Conservation (phyloP, 306 rosid species). For the Lagenaria siceraria region DNA sequence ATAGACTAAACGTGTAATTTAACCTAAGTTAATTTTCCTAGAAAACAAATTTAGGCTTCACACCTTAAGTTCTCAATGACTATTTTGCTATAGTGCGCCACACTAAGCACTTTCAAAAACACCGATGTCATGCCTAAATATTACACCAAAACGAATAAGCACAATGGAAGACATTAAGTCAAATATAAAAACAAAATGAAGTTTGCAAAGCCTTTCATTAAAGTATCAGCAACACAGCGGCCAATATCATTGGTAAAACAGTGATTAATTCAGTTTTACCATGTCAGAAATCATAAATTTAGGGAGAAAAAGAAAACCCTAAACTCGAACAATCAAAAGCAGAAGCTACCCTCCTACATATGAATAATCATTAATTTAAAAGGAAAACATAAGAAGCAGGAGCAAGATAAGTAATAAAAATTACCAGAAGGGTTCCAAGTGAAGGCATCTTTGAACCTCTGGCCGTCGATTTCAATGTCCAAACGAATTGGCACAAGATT, state of each 20-base stretch:
- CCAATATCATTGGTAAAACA: too few species aligned
- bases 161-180: background rate
- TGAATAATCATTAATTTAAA: background rate
- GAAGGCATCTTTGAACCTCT: conserved; percentile 70
- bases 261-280: background rate
- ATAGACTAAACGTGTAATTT: too few species aligned
- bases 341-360: background rate
- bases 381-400: background rate
- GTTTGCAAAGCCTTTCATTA: background rate
- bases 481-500: conserved; percentile 64
- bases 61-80: background rate
- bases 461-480: conserved; percentile 65
- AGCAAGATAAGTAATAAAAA: background rate
- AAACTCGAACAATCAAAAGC: background rate
- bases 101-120: background rate
- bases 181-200: background rate
- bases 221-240: background rate
- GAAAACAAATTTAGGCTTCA: background rate
- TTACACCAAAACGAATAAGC: background rate
- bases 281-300: background rate
- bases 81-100: too few species aligned
- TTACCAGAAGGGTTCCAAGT: conserved; percentile 94
- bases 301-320: background rate
- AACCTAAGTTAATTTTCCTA: too few species aligned
- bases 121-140: too few species aligned